Conservation (phyloP, 73 alveolate species). For the Paramecium tetraurelia region DNA sequence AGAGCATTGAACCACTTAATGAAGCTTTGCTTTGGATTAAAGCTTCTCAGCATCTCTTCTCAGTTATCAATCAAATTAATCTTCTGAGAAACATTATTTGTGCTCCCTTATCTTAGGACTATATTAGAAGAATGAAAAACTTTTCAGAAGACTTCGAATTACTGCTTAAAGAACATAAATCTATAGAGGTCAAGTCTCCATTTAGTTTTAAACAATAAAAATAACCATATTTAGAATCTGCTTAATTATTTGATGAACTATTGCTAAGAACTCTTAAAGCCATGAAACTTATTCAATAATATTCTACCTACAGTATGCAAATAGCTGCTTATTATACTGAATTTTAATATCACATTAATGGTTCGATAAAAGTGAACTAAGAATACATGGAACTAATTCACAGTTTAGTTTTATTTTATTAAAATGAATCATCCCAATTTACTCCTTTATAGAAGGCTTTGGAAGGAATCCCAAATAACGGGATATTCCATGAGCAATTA, state of each 20-base stretch:
- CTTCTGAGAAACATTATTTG: neutral
- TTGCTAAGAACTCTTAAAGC: neutral
- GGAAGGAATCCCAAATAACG: neutral
- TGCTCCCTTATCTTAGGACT: neutral
- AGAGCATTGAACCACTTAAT: neutral
- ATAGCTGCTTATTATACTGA: neutral
- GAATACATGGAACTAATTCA: neutral
- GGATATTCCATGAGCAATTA: neutral
- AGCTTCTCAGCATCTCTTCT: neutral
- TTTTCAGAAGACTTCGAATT: slow-evolving; percentile 14
- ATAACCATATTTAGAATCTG: neutral
- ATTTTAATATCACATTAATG: neutral
- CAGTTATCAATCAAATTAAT: neutral
- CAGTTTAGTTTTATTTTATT: neutral
- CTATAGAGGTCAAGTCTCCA: neutral
- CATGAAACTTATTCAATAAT: neutral
- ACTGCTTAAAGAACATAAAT: neutral
- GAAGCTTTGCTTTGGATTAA: neutral
- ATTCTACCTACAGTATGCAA: neutral
- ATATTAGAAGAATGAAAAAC: slow-evolving; percentile 1
- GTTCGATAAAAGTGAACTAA: neutral
- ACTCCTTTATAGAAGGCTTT: neutral
- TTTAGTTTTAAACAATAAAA: slow-evolving; percentile 39
- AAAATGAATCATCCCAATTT: neutral
- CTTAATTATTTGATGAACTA: neutral